Conservation (phyloP, 1,284 basidiomycete genomes). For the Spongiforma sp. region DNA sequence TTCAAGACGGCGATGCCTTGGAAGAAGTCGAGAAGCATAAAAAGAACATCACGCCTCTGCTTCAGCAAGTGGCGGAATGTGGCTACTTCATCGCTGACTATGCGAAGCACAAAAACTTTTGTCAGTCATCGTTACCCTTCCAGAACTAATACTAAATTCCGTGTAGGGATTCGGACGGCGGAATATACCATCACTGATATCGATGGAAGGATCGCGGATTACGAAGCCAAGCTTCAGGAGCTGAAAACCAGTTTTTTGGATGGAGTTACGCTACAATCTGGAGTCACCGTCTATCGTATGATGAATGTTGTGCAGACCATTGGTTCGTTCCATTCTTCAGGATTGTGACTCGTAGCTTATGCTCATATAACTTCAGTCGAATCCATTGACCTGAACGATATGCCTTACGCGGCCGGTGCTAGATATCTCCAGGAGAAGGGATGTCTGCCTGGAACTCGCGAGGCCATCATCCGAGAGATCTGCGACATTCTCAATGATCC, state of each 20-base stretch:
- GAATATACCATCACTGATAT: slow-evolving; percentile 27
- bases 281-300: slow-evolving; percentile 23
- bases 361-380: slow-evolving; percentile 5
- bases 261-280: slow-evolving; percentile 17
- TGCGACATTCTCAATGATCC: slow-evolving; percentile 21
- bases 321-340: slow-evolving; percentile 3
- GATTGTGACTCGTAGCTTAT: not conserved
- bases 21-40: slow-evolving; percentile 10
- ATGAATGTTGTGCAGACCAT: slow-evolving; percentile 23
- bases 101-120: slow-evolving; percentile 23
- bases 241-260: slow-evolving; percentile 25
- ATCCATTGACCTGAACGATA: slow-evolving; percentile 20
- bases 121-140: slow-evolving; percentile 9
- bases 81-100: slow-evolving; percentile 32
- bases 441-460: slow-evolving; percentile 26
- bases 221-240: slow-evolving; percentile 24
- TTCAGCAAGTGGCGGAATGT: slow-evolving; percentile 33
- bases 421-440: slow-evolving; percentile 24
- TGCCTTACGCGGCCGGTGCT: slow-evolving; percentile 26
- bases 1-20: slow-evolving; percentile 12
- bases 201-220: slow-evolving; percentile 19
- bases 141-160: slow-evolving; percentile 8
- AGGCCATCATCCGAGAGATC: slow-evolving; percentile 20
- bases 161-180: slow-evolving; percentile 18
- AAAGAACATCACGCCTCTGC: slow-evolving; percentile 10